These are phyloP conservation scores for Puccinia triticina DNA, from an alignment of 1,284 basidiomycete genomes.

Conservation along the genomic window DNA sequence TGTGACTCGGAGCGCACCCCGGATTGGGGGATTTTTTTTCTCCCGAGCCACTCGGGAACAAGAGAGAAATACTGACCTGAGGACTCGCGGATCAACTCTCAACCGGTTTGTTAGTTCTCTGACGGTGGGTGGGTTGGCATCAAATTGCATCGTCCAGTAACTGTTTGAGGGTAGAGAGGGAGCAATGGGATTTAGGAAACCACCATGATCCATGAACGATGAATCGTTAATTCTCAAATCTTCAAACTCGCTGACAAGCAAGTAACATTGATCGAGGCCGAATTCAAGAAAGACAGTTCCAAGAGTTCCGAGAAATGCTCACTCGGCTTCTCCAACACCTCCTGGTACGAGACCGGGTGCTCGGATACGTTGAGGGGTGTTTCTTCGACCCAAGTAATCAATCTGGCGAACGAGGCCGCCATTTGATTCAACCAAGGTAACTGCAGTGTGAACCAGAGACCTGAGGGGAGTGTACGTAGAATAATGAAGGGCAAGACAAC, in stretches of 20 bases:
- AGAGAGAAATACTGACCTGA: constrained; percentile 52
- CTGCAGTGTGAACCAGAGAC: constrained; percentile 53
- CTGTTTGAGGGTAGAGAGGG: constrained; percentile 35
- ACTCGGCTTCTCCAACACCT: constrained; percentile 53
- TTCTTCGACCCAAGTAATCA: constrained; percentile 55
- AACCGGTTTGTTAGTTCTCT: constrained; percentile 54
- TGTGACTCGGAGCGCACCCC: neutral
- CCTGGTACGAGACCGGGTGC: constrained; percentile 51
- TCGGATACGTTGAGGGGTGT: constrained; percentile 54
- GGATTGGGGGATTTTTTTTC: neutral
- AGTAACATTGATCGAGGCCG: neutral
- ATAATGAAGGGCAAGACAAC: constrained; percentile 47
- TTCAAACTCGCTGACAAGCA: neutral
- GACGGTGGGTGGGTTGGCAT: constrained; percentile 56
- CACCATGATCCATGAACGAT: neutral
- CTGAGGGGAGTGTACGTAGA: constrained; percentile 54
- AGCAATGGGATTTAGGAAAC: neutral
- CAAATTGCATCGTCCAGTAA: constrained; percentile 57
- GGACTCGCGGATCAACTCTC: constrained; percentile 56
- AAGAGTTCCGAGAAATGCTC: constrained; percentile 48
- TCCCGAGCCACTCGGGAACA: neutral
- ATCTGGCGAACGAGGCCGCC: constrained; percentile 56
- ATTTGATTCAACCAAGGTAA: constrained; percentile 53
- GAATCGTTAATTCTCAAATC: neutral
- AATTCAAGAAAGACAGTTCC: neutral